Base-by-base conservation (phyloP, 2,329 filamentous ascomycete genomes). In the Ophiostoma perfectum region DNA sequence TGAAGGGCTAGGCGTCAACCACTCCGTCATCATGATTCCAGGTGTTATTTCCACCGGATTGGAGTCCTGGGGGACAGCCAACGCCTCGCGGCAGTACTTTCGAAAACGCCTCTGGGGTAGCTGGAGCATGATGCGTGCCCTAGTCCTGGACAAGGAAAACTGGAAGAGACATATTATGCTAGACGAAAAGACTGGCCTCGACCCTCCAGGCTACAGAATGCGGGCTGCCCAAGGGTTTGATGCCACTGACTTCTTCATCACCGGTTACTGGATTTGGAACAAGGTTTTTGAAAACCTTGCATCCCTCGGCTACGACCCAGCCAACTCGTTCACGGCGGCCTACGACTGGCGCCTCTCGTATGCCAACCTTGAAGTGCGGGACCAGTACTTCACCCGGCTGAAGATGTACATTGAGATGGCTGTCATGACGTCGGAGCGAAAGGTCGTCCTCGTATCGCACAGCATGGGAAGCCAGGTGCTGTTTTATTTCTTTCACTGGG, bases 101-200 rank as follows among this genome's bases (percentile, higher is more conserved):
- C 85, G 95, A 71, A 97, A 96, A 80, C 84, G 95, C 67, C 80
- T 99, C 65, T 99, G 95, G 95, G 95, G 95, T 4, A 97, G 92
- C 73, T 99, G 96, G 95, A 96, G 87, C 72, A 99, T 99, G 95
- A 97, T 99, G 93, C 86, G 90, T 65, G 94, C 95, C 0, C 80
- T 99, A 72, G 92, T 99, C 1, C 80, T 96, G 74, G 95, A 98
- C 78, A 97, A 98, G 67, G 89, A 96, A 41, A 84, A 86, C 45
- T 99, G 95, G 95, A 99, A 97, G 81, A 89, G 83, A 74, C 95
- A 99, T 77, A 92, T 99, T 73, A 98, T 98, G 93, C 84, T 99
- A 11, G 95, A 99, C 78, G 93, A 94, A 77, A 79, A 87, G 49
- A 97, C 94, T 0, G 95, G 95, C 0, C 82, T 99, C 36, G 95